A percentile compares a stretch with the other conserved stretches of the same genome.
These are phyloP conservation scores for Fusarium pseudograminearum DNA, from an alignment of 2,329 filamentous ascomycete genomes.

Conservation along the genomic window DNA sequence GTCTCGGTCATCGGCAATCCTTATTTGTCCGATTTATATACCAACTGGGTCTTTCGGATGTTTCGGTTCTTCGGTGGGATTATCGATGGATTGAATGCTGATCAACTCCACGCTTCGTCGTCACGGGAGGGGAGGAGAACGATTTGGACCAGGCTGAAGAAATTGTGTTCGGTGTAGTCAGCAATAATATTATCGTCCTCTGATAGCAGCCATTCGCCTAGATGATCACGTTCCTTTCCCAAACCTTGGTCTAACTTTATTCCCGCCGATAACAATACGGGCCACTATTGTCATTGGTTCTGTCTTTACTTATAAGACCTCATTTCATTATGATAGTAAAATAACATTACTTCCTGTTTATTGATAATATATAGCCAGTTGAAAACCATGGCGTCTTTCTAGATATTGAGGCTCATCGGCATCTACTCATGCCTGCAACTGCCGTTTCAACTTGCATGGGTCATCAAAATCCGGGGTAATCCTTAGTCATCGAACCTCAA, in stretches of 20 bases:
- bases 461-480: conserved; percentile 32
- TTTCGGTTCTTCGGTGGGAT: conserved; percentile 7
- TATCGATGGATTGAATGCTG: not conserved
- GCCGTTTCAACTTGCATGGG: not conserved
- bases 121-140: conserved; percentile 20
- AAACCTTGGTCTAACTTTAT: not conserved
- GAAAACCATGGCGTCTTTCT: not conserved
- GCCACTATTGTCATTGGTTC: not conserved
- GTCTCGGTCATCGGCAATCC: conserved; percentile 23
- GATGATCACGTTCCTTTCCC: not conserved
- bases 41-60: conserved; percentile 8
- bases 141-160: not conserved
- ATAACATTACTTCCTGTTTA: not conserved
- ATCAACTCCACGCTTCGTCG: not conserved
- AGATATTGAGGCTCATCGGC: not conserved
- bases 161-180: not conserved
- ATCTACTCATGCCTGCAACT: conserved; percentile 1
- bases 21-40: conserved; percentile 13
- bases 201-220: conserved; percentile 12
- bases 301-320: no score
- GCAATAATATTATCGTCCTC: not conserved
- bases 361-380: not conserved
- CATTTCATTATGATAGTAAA: no score
- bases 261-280: not conserved
- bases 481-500: conserved; percentile 31